Evolutionary conservation across 148 eudicot species (phyloP), one percentile per base, ranked within the genome.

Genomic region (Simmondsia chinensis): DNA sequence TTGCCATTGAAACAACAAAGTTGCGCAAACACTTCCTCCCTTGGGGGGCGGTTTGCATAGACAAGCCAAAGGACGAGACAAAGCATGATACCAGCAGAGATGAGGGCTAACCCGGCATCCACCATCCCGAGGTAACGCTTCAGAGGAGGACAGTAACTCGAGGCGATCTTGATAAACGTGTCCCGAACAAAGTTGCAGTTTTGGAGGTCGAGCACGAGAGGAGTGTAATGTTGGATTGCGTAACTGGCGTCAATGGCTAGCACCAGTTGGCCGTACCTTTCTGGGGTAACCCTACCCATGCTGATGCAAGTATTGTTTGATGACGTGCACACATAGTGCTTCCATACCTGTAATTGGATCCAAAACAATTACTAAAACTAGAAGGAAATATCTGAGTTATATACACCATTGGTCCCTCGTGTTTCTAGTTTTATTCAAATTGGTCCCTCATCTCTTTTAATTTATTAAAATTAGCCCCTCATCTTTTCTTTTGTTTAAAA

Each of bases 11-110:
- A 54, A 63, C 70, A 63, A 0, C 77, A 54, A 32, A 70, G 45
- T 59, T 66, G 65, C 26, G 56, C 88, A 76, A 84, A 76, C 94
- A 63, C 79, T 55, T 91, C 87, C 99, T 82, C 95, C 94, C 93
- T 76, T 73, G 41, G 83, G 79, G 94, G 95, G 87, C 72, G 86
- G 84, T 86, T 77, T 52, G 96, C 81, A 50, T 76, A 73, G 39
- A 82, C 56, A 35, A 93, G 62, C 89, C 99, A 93, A 43, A 93
- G 67, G 4, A 73, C 70, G 38, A 93, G 94, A 48, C 99, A 74
- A 10, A 93, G 89, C 86, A 82, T 71, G 29, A 93, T 75, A 34
- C 99, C 99, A 9, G 77, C 77, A 0, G 99, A 82, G 59, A 86
- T 77, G 4, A 93, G 69, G 35, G 66, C 96, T 9, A 93, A 58